phyloP scores from a whole-genome alignment of 2,329 filamentous ascomycete genomes.

The Microdochium nivale region DNA sequence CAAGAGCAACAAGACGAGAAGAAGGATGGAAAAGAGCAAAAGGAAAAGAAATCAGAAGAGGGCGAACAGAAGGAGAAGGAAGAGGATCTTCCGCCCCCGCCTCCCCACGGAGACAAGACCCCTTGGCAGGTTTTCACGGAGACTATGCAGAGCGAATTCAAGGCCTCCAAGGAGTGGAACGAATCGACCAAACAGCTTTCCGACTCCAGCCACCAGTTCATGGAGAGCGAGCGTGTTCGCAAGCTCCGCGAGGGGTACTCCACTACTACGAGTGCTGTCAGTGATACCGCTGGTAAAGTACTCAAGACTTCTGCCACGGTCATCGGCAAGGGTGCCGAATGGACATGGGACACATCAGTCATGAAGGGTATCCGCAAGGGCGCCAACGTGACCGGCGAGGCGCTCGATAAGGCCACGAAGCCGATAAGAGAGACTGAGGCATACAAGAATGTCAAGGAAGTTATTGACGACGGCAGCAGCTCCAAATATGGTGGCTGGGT shows the following conservation, averaged over 20 bases:
- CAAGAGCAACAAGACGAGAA: slow-evolving; percentile 36
- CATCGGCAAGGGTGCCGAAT: slow-evolving; percentile 83
- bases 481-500: slow-evolving; percentile 94
- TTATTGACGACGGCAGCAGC: slow-evolving; percentile 94
- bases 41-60: slow-evolving; percentile 33
- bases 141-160: slow-evolving; percentile 89
- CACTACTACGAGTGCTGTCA: slow-evolving; percentile 75
- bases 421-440: slow-evolving; percentile 92
- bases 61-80: slow-evolving; percentile 51
- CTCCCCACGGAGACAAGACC: slow-evolving; percentile 96
- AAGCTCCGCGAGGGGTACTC: slow-evolving; percentile 80
- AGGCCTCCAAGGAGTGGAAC: slow-evolving; percentile 98
- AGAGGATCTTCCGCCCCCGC: slow-evolving; percentile 70
- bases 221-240: slow-evolving; percentile 85
- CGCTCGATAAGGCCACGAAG: slow-evolving; percentile 87
- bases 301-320: slow-evolving; percentile 79
- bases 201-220: slow-evolving; percentile 81
- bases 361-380: slow-evolving; percentile 86
- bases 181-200: slow-evolving; percentile 94
- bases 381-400: slow-evolving; percentile 76
- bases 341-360: slow-evolving; percentile 94
- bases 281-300: slow-evolving; percentile 68
- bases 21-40: slow-evolving; percentile 33
- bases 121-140: slow-evolving; percentile 99
- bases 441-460: slow-evolving; percentile 89